Base-by-base conservation (phyloP, 352 stramenopile genomes). In the Phytophthora nicotianae region DNA sequence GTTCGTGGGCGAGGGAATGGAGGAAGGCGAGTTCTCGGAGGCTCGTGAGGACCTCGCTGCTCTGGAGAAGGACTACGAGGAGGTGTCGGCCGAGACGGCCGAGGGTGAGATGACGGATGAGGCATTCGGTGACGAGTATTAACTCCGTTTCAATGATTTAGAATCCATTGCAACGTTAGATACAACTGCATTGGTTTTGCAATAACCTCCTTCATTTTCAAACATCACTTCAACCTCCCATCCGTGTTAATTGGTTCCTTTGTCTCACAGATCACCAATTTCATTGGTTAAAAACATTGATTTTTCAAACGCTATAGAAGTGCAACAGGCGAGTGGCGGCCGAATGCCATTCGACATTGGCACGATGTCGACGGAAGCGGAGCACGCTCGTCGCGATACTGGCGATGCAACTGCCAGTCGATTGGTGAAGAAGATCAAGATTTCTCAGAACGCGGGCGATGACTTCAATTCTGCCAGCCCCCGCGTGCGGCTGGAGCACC, bases 1-100 rank as follows among this genome's bases (percentile, higher is more conserved):
- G 97, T 99, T 99, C 69, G 97, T 99, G 24, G 97, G 98, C 68
- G 98, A 99, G 75, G 97, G 97, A 74, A 99, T 99, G 97, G 98
- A 99, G 77, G 97, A 99, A 81, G 97, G 97, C 58, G 97, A 99
- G 80, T 99, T 99, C 79, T 98, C 95, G 62, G 97, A 99, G 73
- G 98, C 97, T 50, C 96, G 97, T 81, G 97, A 99, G 81, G 97
- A 99, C 87, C 88, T 61, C 84, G 66, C 66, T 45, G 60, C 66
- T 50, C 23, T 70, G 48, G 60, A 70, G 57, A 71, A 99, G 89
- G 97, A 99, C 80, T 99, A 99, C 79, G 97, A 99, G 70, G 97
- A 99, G 74, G 97, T 99, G 61, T 98, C 93, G 23, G 96, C 96
- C n/a, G 97, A 99, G 80, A 98, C 97, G 20, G 93, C 95, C 24